Percentiles rank a stretch among this genome's conserved stretches.
These are phyloP conservation scores for Diplodia mutila DNA, from an alignment of 2,329 filamentous ascomycete genomes.

Conservation along the genomic window DNA sequence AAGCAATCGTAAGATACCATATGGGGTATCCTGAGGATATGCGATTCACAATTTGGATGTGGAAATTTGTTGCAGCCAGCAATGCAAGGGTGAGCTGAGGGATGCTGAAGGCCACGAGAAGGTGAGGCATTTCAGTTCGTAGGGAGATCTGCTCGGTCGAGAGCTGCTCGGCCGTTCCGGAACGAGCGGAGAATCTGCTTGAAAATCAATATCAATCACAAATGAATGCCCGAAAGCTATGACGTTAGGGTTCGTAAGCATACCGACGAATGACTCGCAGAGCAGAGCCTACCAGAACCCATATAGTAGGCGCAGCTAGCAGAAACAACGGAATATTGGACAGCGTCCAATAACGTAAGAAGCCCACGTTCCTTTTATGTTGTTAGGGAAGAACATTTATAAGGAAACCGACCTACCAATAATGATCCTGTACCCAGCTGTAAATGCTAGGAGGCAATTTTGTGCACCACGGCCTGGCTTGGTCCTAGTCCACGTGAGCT, in stretches of 20 bases:
- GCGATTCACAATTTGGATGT: slow-evolving; percentile 91
- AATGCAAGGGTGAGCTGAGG: slow-evolving; percentile 73
- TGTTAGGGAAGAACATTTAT: neutral
- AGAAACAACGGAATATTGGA: slow-evolving; percentile 87
- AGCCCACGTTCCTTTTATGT: slow-evolving; percentile 76
- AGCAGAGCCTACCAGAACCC: slow-evolving; percentile 56
- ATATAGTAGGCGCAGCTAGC: slow-evolving; percentile 77
- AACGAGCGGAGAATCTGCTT: neutral
- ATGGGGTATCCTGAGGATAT: slow-evolving; percentile 85
- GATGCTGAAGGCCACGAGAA: slow-evolving; percentile 58
- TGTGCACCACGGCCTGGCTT: slow-evolving; percentile 71
- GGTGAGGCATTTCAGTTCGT: slow-evolving; percentile 6
- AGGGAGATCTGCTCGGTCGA: neutral
- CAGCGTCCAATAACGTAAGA: slow-evolving; percentile 86
- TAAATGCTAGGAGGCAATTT: slow-evolving; percentile 82
- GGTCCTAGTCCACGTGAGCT: slow-evolving; percentile 26
- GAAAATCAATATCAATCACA: neutral
- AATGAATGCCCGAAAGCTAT: neutral
- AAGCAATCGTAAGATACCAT: slow-evolving; percentile 83
- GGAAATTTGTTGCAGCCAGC: slow-evolving; percentile 77
- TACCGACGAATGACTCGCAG: slow-evolving; percentile 14
- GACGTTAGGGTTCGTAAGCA: neutral
- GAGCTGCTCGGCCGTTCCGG: neutral
- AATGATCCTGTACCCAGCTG: slow-evolving; percentile 82
- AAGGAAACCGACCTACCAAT: slow-evolving; percentile 70